Base-by-base conservation (phyloP, 1,139 yeast species). In the Pneumocystis sp. region DNA sequence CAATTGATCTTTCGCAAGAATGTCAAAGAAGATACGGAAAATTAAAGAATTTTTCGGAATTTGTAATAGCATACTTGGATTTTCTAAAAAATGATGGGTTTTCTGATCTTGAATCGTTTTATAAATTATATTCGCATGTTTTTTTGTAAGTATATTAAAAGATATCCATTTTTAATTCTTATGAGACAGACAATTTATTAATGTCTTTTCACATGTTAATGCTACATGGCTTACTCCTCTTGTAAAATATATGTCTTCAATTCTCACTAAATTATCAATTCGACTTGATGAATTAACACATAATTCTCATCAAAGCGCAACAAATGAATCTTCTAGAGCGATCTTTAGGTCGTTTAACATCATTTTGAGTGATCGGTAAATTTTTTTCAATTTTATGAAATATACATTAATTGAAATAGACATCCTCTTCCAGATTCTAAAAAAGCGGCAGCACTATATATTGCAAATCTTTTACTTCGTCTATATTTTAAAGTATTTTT, bases 391-490 rank as follows among this genome's bases (percentile, higher is more conserved):
- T 31, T 31, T 59, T 39, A 39, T 50, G 25, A 25, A 25, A 25
- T 39, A 59, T 59, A 2, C 19, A 4, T 59, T 59, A 39, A 59
- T 59, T 7, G 21, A 59, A 42, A 59, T 59, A 59, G 61, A 59
- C 45, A 59, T 39, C 31, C 44, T 5, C 40, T 39, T 31, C 61
- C 66, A 42, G 50, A 60, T 57, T 37, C 45, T 19, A 21, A 63
- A 15, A 65, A 63, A 40, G 59, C 35, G 3, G 50, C 62, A 3
- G 63, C 65, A 31, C 61, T 66, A 56, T 35, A 37, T 21, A 61
- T 66, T 39, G 68, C 68, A 29, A 67, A 67, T 44, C 57, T 63
- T 37, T 37, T 67, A n/a, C 64, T 64, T 40, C 60, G 59, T 19
- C 62, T 66, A 45, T 66, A 64, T 63, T 66, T 67, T 62, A 65